Conservation (phyloP, 441 rosid species). For the Gossypium davidsonii region DNA sequence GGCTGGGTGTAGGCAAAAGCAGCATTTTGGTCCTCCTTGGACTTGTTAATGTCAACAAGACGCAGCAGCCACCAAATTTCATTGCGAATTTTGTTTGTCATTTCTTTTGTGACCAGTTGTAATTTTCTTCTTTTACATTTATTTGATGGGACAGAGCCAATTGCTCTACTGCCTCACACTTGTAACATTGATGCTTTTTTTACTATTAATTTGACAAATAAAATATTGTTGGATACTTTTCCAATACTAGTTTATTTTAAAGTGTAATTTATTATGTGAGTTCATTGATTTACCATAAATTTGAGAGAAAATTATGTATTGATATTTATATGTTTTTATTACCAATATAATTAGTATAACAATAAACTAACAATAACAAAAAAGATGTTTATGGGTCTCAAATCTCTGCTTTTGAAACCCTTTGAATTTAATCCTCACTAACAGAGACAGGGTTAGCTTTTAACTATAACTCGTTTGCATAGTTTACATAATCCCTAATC, state of each 20-base stretch:
- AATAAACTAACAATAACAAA: too few relatives aligned
- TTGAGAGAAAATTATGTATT: not conserved
- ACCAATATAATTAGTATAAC: too few relatives aligned
- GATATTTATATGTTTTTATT: too few relatives aligned
- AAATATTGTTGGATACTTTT: not conserved
- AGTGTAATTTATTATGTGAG: not conserved
- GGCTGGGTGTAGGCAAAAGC: not conserved
- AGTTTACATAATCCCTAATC: not conserved
- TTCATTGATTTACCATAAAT: not conserved
- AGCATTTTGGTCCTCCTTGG: not conserved
- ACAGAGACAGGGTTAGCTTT: not conserved
- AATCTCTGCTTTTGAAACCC: too few relatives aligned
- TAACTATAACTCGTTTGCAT: too few relatives aligned
- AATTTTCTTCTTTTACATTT: not conserved
- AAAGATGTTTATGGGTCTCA: too few relatives aligned
- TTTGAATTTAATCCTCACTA: not conserved
- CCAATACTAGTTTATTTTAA: not conserved
- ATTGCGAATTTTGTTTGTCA: not conserved
- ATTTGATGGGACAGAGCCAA: not conserved
- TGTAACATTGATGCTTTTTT: not conserved
- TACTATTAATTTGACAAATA: not conserved
- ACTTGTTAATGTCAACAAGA: not conserved
- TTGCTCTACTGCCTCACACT: not conserved
- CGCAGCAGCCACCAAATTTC: not conserved
- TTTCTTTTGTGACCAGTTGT: not conserved